A percentile compares a stretch with the other conserved stretches of the same genome.
phyloP scores from a whole-genome alignment of 2,329 filamentous ascomycete genomes.

The Trichocomaceae sp. region DNA sequence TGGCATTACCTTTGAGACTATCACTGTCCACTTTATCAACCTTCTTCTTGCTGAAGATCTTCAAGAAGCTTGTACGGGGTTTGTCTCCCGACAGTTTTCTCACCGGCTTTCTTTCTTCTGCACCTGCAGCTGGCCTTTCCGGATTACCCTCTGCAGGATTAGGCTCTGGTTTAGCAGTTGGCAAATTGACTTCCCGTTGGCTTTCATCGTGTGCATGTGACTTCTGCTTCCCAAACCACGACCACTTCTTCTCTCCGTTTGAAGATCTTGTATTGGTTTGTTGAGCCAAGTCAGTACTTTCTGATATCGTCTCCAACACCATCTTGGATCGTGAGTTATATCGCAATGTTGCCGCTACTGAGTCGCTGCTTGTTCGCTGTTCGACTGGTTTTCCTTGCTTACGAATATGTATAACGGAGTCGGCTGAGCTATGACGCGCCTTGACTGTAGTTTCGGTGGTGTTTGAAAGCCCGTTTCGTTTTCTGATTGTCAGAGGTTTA shows the following conservation, averaged over 20 bases:
- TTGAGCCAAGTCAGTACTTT: slow-evolving; percentile 32
- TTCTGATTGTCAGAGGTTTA: slow-evolving; percentile 52
- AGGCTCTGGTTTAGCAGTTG: slow-evolving; percentile 22
- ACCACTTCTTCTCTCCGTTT: slow-evolving; percentile 38
- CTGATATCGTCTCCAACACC: slow-evolving; percentile 39
- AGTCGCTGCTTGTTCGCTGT: slow-evolving; percentile 11
- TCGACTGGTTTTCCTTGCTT: slow-evolving; percentile 9
- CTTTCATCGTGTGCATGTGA: slow-evolving; percentile 23
- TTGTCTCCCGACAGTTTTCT: slow-evolving; percentile 18
- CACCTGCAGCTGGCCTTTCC: slow-evolving; percentile 9
- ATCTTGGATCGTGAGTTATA: slow-evolving; percentile 24
- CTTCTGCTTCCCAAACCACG: slow-evolving; percentile 38
- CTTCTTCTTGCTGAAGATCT: slow-evolving; percentile 47
- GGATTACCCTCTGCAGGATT: slow-evolving; percentile 20
- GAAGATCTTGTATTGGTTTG: slow-evolving; percentile 17
- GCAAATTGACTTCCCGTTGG: slow-evolving; percentile 19
- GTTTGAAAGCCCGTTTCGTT: slow-evolving; percentile 27
- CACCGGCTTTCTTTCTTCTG: slow-evolving; percentile 3
- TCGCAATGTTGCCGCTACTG: slow-evolving; percentile 16
- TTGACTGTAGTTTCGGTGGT: slow-evolving; percentile 16
- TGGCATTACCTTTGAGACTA: slow-evolving; percentile 32
- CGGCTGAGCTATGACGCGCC: slow-evolving; percentile 12
- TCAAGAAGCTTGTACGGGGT: slow-evolving; percentile 41
- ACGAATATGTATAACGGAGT: slow-evolving; percentile 13
- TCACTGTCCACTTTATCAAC: slow-evolving; percentile 30